Conservation (phyloP, 179 eudicot species). For the Drosera spatulata region DNA sequence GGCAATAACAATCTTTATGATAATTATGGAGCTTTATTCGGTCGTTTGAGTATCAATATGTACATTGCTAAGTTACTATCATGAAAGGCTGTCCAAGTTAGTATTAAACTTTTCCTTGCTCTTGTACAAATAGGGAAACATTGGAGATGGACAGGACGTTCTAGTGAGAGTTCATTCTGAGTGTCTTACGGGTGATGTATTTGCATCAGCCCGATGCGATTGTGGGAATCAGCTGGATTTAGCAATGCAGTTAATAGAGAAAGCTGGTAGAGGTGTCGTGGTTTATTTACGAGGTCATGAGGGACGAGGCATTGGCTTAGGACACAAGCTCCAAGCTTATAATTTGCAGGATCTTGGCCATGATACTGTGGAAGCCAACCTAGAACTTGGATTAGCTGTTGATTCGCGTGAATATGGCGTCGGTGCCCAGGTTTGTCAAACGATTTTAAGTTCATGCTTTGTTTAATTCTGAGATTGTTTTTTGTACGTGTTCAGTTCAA, state of each 20-base stretch:
- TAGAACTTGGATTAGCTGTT: slow-evolving; percentile 80
- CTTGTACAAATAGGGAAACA: slow-evolving; percentile 43
- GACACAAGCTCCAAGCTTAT: slow-evolving; percentile 83
- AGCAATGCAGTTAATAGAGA: slow-evolving; percentile 75
- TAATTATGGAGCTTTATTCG: not conserved
- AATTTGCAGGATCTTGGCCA: slow-evolving; percentile 86
- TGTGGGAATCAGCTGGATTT: slow-evolving; percentile 77
- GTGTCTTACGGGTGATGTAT: slow-evolving; percentile 90
- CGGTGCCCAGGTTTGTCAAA: slow-evolving; percentile 73
- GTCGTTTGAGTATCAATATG: not conserved
- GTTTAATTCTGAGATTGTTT: not conserved
- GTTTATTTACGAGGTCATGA: slow-evolving; percentile 88
- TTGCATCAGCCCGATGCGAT: slow-evolving; percentile 88
- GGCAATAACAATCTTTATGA: slow-evolving; percentile 18
- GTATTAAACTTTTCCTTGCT: not conserved
- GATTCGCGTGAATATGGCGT: slow-evolving; percentile 93
- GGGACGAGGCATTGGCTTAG: slow-evolving; percentile 88
- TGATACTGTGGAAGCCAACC: slow-evolving; percentile 94
- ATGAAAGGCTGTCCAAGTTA: not conserved
- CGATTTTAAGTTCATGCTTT: not conserved
- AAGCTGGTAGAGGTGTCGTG: slow-evolving; percentile 71
- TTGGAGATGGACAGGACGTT: slow-evolving; percentile 69
- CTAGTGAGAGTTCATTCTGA: slow-evolving; percentile 92
- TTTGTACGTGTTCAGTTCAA: not conserved
- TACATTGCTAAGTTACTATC: too few species aligned